Evolutionary conservation across 129 eudicot species (phyloP).

Genomic region (Ambrosia artemisiifolia): DNA sequence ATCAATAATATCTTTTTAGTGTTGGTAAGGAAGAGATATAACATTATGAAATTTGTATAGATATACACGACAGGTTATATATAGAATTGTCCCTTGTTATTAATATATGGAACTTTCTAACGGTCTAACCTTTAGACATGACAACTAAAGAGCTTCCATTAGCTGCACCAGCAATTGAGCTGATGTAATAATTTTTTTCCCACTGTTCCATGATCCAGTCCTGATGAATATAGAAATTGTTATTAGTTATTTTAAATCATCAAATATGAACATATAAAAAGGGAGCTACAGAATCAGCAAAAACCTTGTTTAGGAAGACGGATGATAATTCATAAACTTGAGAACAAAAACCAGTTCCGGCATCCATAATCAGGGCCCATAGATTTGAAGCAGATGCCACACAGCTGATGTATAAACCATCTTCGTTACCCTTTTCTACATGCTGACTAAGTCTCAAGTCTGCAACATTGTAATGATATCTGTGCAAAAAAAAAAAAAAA

Average conservation of each 20-base stretch:
- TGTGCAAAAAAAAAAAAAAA: constrained; percentile 16
- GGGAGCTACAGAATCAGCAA: background rate
- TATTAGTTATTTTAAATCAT: background rate
- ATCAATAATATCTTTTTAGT: background rate
- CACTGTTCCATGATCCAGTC: constrained; percentile 99
- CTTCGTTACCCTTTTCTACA: constrained; percentile 93
- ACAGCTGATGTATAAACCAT: constrained; percentile 85
- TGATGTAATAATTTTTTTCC: constrained; percentile 96
- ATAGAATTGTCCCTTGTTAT: background rate
- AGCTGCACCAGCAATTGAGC: constrained; percentile 90
- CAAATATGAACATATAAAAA: background rate
- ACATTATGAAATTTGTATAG: background rate
- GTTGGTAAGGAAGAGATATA: background rate
- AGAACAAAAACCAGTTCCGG: constrained; percentile 78
- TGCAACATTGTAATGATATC: constrained; percentile 80
- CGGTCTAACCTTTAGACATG: constrained; percentile 90
- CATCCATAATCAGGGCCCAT: constrained; percentile 99
- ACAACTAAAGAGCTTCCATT: constrained; percentile 94
- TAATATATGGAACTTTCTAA: background rate
- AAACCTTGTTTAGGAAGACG: constrained; percentile 37
- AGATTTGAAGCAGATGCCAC: constrained; percentile 88
- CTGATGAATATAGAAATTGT: constrained; percentile 30
- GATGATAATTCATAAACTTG: constrained; percentile 85
- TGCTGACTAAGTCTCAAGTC: constrained; percentile 67
- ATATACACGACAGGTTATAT: background rate